These are phyloP conservation scores for Microcera coccophila DNA, from an alignment of 2,329 filamentous ascomycete species.

Conservation along the genomic window DNA sequence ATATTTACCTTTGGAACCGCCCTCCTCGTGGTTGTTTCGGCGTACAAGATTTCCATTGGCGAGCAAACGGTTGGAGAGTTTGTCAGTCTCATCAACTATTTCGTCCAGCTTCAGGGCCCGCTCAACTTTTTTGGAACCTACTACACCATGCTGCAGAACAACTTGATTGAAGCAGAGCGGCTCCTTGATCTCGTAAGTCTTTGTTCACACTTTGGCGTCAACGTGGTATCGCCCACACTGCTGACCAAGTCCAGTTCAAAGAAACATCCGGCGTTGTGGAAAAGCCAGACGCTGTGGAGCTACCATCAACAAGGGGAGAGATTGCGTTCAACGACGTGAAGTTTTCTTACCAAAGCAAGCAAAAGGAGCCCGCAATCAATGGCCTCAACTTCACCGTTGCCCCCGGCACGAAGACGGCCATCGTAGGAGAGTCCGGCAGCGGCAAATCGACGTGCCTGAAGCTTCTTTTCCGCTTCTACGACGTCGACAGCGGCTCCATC, in stretches of 20 bases:
- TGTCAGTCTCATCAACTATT: conserved; percentile 54
- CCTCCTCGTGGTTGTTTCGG: conserved; percentile 57
- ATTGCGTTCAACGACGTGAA: conserved; percentile 41
- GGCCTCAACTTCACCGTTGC: conserved; percentile 40
- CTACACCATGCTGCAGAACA: conserved; percentile 45
- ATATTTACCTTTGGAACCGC: conserved; percentile 60
- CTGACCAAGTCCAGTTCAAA: conserved; percentile 35
- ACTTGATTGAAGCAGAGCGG: conserved; percentile 44
- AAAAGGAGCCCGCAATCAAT: conserved; percentile 35
- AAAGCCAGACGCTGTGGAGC: conserved; percentile 34
- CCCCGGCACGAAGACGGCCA: conserved; percentile 44
- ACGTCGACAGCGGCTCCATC: conserved; percentile 43
- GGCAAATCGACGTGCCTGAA: conserved; percentile 49
- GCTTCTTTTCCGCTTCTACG: conserved; percentile 50
- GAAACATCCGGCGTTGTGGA: conserved; percentile 42
- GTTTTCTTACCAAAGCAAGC: conserved; percentile 41
- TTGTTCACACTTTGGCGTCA: fast-evolving
- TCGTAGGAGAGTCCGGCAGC: conserved; percentile 44
- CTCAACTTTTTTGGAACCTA: conserved; percentile 58
- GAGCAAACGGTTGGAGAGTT: conserved; percentile 54
- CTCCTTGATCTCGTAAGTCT: conserved; percentile 40
- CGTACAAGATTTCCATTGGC: conserved; percentile 57
- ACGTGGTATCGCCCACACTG: background rate
- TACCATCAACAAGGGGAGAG: conserved; percentile 34
- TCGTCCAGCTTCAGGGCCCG: conserved; percentile 58